Base-by-base conservation (phyloP, 1,284 basidiomycete genomes). In the Albatrellus sp. region DNA sequence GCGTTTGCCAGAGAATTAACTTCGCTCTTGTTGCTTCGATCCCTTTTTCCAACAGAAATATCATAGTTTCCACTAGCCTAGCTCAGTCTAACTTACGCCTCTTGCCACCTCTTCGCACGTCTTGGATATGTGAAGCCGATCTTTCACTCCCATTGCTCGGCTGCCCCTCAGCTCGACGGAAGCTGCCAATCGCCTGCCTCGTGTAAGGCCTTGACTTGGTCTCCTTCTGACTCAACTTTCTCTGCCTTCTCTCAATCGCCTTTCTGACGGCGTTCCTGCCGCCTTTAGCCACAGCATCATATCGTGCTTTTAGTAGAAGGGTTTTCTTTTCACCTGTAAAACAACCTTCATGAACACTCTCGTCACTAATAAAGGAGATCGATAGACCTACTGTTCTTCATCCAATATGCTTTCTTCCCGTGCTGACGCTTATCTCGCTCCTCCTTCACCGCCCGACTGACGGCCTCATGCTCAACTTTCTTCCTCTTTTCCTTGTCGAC, bases 201-300 rank as follows among this genome's bases (percentile, higher is more conserved):
- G 69, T 61, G 58, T 79, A 81, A 9, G 90, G 90, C 48, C 86
- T 66, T 45, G 73, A 79, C 59, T 77, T 86, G 65, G 92, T 94
- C 69, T 96, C 92, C 64, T 89, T 92, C 61, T 90, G 87, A 29
- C 74, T 73, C 17, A 84, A 68, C 69, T 93, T 94, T 62, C 79
- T 89, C 62, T 87, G 77, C 60, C 81, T 90, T 70, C 88, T 91
- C 57, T 90, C 89, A 35, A 94, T 77, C 2, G 80, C 87, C 62
- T 84, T 90, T 59, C 84, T 88, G 48, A 93, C 86, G 0, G 90
- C 89, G 7, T 71, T 65, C 51, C 77, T 78, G 5, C 90, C 90
- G 1, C 89, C 89, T 42, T 70, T 64, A 17, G 72, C 70, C 9
- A 84, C 68, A 4, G 80, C 78, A 28, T 90, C 81, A 58, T 86